These are phyloP conservation scores for Cryptosporidium ryanae DNA, from an alignment of 169 alveolate species.

Conservation along the genomic window DNA sequence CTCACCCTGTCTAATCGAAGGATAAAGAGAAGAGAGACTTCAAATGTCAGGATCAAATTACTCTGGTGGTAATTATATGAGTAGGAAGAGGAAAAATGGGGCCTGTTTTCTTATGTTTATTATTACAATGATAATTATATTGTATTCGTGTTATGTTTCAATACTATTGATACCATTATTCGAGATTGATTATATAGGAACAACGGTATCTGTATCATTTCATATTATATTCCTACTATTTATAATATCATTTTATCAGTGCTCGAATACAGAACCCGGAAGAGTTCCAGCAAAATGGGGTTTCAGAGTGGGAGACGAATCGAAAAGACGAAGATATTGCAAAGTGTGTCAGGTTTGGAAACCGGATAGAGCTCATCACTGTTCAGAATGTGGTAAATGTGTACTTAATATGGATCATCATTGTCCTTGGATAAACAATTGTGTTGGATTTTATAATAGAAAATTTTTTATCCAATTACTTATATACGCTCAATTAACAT, in stretches of 20 bases:
- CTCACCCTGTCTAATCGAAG: no score
- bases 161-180: constrained; percentile 55
- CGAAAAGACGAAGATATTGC: constrained; percentile 94
- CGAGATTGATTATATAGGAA: constrained; percentile 62
- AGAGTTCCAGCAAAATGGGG: constrained; percentile 96
- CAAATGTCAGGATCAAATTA: constrained; percentile 50
- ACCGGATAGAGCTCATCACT: constrained; percentile 98
- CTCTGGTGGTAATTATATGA: constrained; percentile 26
- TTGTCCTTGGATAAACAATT: constrained; percentile 98
- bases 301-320: constrained; percentile 96
- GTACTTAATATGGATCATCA: constrained; percentile 98
- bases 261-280: constrained; percentile 95
- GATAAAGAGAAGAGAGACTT: not conserved
- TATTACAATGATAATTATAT: constrained; percentile 27
- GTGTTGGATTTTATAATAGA: constrained; percentile 97
- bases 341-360: constrained; percentile 96
- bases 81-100: constrained; percentile 60
- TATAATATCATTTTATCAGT: constrained; percentile 77
- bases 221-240: constrained; percentile 54
- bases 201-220: constrained; percentile 48
- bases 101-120: constrained; percentile 65
- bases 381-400: constrained; percentile 96
- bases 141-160: constrained; percentile 39
- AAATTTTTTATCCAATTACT: constrained; percentile 94
- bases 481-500: constrained; percentile 86